phyloP scores from a whole-genome alignment of 148 eudicot genomes.

The Silene conica region DNA sequence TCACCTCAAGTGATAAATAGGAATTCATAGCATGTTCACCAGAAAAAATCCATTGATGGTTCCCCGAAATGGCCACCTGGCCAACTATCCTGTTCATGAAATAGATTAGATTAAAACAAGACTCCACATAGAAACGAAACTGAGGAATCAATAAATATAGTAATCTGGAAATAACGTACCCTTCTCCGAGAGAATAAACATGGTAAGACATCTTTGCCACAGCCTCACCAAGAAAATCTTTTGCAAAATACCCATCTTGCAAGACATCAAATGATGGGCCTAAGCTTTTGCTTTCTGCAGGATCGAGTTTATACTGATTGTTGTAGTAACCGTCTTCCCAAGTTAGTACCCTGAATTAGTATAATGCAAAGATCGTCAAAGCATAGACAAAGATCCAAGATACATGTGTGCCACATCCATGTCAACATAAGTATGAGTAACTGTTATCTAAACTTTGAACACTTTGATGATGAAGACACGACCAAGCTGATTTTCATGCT shows the following conservation, averaged over 20 bases:
- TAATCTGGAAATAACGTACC: conserved; percentile 44
- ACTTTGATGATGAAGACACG: not conserved
- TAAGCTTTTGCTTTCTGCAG: conserved; percentile 34
- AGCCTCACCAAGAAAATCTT: conserved; percentile 68
- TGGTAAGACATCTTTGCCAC: conserved; percentile 83
- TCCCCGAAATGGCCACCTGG: conserved; percentile 78
- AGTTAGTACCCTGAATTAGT: conserved; percentile 60
- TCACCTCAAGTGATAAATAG: conserved; percentile 56
- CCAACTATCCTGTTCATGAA: conserved; percentile 62
- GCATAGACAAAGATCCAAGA: not conserved
- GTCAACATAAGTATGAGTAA: not conserved
- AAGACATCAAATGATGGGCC: conserved; percentile 28
- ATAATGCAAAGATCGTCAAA: conserved; percentile 9
- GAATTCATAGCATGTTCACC: conserved; percentile 36
- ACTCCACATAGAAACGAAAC: not conserved
- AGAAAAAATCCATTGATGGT: conserved; percentile 69
- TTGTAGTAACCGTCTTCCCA: conserved; percentile 86
- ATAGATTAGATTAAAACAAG: conserved; percentile 5
- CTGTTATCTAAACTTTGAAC: conserved; percentile 1
- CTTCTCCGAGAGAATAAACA: conserved; percentile 84
- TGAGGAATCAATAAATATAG: not conserved
- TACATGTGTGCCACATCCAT: not conserved
- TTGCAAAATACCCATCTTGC: conserved; percentile 42
- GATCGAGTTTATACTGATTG: conserved; percentile 33
- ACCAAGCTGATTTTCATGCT: not conserved